phyloP scores from a whole-genome alignment of 164 flowering plant genomes.

The Warburgia ugandensis region DNA sequence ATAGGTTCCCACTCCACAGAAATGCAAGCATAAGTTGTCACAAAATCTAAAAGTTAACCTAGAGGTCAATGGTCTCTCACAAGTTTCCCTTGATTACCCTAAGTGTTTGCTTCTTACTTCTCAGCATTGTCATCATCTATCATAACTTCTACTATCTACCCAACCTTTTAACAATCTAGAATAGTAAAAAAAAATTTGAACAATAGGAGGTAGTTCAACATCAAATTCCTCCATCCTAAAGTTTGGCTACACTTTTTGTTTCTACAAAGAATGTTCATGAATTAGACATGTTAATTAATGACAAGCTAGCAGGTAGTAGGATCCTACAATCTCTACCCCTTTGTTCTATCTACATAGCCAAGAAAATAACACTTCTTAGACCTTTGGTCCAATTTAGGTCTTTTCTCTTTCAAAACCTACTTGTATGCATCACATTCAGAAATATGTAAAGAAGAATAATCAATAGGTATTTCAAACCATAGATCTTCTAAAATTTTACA shows the following conservation, averaged over 20 bases:
- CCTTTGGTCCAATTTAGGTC: neutral
- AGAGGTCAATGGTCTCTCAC: neutral
- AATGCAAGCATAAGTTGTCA: neutral
- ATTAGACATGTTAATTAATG: neutral
- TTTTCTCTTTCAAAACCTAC: neutral
- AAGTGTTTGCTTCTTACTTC: neutral
- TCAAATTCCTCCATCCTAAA: too few relatives aligned
- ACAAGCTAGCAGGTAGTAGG: neutral
- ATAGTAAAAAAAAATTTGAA: neutral
- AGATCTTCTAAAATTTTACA: neutral
- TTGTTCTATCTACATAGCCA: neutral
- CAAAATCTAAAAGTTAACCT: neutral
- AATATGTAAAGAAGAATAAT: neutral
- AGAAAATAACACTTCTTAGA: neutral
- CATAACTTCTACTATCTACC: neutral
- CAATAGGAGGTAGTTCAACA: too few relatives aligned
- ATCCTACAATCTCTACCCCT: neutral
- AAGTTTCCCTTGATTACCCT: neutral
- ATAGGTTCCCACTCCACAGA: neutral
- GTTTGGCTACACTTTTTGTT: too few relatives aligned
- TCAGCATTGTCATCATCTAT: neutral
- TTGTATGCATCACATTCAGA: neutral
- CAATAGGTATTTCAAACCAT: neutral
- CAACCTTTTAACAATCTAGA: neutral
- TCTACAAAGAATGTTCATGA: neutral